phyloP scores from a whole-genome alignment of 148 eudicot species.

The Nepenthes gracilis region DNA sequence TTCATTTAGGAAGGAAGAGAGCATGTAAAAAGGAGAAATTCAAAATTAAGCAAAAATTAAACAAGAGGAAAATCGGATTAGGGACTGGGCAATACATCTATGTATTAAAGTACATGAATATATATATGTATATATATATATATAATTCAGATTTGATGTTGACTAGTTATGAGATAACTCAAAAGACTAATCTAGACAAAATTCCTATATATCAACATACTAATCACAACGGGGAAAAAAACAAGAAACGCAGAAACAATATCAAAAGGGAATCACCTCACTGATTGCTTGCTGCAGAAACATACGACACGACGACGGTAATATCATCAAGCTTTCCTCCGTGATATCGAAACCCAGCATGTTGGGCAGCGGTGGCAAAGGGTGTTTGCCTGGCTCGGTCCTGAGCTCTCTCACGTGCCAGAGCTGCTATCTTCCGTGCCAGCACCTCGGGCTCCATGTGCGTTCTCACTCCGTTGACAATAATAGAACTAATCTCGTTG shows the following conservation, averaged over 20 bases:
- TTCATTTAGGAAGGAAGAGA: no score
- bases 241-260: background rate
- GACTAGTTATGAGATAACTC: no score
- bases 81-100: no score
- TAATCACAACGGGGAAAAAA: background rate
- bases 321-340: slow-evolving; percentile 92
- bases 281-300: slow-evolving; percentile 17
- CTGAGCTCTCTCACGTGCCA: slow-evolving; percentile 52
- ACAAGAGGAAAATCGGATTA: no score
- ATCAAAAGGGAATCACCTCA: slow-evolving; percentile 8
- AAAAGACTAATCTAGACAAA: slow-evolving; percentile 1
- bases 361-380: slow-evolving; percentile 65
- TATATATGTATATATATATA: no score
- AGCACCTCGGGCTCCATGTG: slow-evolving; percentile 41
- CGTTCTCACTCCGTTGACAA: slow-evolving; percentile 35
- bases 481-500: slow-evolving; percentile 48
- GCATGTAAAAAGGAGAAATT: no score
- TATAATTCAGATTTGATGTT: no score
- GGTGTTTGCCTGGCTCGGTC: slow-evolving; percentile 51
- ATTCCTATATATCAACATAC: background rate
- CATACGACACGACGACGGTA: slow-evolving; percentile 71
- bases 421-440: slow-evolving; percentile 54
- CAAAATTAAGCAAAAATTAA: no score
- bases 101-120: no score
- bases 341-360: slow-evolving; percentile 54